Evolutionary conservation across 2,329 filamentous ascomycete species (phyloP).

Genomic region (Clonostachys sp.): DNA sequence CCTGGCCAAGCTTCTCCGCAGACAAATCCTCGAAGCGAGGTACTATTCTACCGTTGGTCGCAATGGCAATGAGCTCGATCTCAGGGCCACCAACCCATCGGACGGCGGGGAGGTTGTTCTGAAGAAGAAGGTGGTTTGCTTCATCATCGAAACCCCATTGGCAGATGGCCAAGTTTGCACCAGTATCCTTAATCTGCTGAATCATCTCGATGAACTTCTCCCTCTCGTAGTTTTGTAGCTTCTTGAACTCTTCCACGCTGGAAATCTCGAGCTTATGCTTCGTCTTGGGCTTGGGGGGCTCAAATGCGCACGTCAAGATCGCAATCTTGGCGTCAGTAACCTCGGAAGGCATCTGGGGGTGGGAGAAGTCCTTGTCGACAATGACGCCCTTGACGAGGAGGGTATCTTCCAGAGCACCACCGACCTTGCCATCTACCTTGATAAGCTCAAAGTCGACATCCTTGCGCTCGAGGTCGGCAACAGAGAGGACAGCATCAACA

Average conservation of each 20-base stretch:
- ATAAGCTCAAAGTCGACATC: slow-evolving; percentile 99
- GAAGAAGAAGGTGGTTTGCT: slow-evolving; percentile 93
- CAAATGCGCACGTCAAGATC: slow-evolving; percentile 95
- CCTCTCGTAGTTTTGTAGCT: slow-evolving; percentile 90
- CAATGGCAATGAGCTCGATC: slow-evolving; percentile 97
- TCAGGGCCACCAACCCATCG: slow-evolving; percentile 98
- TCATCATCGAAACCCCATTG: slow-evolving; percentile 99
- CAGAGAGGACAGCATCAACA: slow-evolving; percentile 92
- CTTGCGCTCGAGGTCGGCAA: slow-evolving; percentile 91
- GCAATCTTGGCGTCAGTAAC: slow-evolving; percentile 94
- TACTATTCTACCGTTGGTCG: slow-evolving; percentile 95
- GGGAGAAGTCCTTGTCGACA: slow-evolving; percentile 99
- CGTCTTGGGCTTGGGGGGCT: slow-evolving; percentile 98
- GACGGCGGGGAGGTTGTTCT: slow-evolving; percentile 93
- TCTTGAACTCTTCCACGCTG: slow-evolving; percentile 96
- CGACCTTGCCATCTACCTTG: slow-evolving; percentile 98
- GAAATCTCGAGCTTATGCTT: slow-evolving; percentile 99
- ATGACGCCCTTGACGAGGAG: slow-evolving; percentile 96
- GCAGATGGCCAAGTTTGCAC: slow-evolving; percentile 95
- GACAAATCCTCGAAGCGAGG: slow-evolving; percentile 94
- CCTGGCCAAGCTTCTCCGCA: slow-evolving; percentile 83
- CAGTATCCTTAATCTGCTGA: slow-evolving; percentile 93
- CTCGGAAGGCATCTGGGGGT: slow-evolving; percentile 97
- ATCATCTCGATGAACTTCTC: slow-evolving; percentile 99
- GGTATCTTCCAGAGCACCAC: slow-evolving; percentile 87